Evolutionary conservation across 768 basidiomycete species (phyloP).

Genomic region (Boletus rubescentipes): DNA sequence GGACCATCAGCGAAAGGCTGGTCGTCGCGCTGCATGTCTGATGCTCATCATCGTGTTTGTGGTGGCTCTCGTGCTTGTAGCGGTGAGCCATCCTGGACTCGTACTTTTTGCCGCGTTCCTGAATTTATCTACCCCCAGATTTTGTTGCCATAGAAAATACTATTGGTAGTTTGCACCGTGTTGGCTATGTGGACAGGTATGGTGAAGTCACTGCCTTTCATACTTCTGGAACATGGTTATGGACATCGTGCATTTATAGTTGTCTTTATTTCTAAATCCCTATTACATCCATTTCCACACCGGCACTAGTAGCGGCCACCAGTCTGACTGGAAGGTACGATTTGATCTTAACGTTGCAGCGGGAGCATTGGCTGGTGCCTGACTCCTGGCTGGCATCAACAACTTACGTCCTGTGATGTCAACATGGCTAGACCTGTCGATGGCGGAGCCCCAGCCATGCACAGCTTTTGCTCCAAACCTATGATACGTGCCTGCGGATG

Average conservation of each 20-base stretch:
- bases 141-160: conserved; percentile 22
- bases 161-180: neutral
- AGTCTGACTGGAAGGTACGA: neutral
- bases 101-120: neutral
- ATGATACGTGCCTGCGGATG: neutral
- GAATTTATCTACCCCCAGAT: conserved; percentile 14
- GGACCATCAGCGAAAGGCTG: conserved; percentile 93
- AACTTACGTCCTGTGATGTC: no score
- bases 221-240: conserved; percentile 11
- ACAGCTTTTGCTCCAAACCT: neutral
- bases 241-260: conserved; percentile 13
- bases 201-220: conserved; percentile 4
- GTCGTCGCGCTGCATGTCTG: conserved; percentile 84
- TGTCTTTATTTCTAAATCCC: conserved; percentile 29
- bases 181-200: conserved; percentile 3
- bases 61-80: conserved; percentile 82
- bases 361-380: neutral
- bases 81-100: conserved; percentile 57
- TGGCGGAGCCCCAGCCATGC: neutral
- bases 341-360: neutral
- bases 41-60: conserved; percentile 87
- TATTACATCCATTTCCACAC: conserved; percentile 10
- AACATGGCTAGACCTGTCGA: no score
- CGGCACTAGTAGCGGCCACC: no score
- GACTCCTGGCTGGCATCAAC: neutral